Base-by-base conservation (phyloP, 805 yeast genomes). In the Cyberlindnera maclurae region DNA sequence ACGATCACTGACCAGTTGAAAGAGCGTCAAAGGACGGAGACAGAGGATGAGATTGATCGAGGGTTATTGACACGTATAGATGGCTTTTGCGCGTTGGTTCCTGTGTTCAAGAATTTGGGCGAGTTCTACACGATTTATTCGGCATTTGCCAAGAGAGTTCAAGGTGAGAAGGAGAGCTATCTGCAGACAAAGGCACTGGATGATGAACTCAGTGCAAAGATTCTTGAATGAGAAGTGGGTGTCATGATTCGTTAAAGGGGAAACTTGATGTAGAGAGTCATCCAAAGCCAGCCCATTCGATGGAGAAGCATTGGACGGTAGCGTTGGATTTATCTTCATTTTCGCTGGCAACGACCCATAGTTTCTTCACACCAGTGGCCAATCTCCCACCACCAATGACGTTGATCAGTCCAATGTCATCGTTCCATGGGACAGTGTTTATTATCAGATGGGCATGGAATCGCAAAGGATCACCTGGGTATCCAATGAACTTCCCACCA, bases 261-360 rank as follows among this genome's bases (percentile, higher is more conserved):
- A 15, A 3, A 13, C 8, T 20, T 20, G 24, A 8, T 20, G 24
- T 20, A 20, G 5, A 20, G 5, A 8, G 12, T 39, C 58, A 87
- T 41, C 96, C 97, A 63, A 90, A 90, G 0, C 96, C 97, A 1
- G 97, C 88, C 98, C 98, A 90, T 61, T 90, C 96, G 2, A 90
- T 65, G 5, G 95, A 82, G 54, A 76, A 90, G 13, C 73, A 71
- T 34, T 61, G 63, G 12, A 64, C 62, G 34, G 50, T 51, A 10
- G 60, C 55, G n/a, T 38, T 37, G 3, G 49, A 48, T 8, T 47
- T 42, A 2, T 44, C 37, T 13, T 46, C 44, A n/a, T 42, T 39
- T 29, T 57, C 60, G 18, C 72, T 77, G 12, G 72, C 67, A 8
- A 83, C 49, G 3, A 84, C 73, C 82, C 87, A 83, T 15, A 82